These are phyloP conservation scores for Xylariales sp. DNA, from an alignment of 2,329 filamentous ascomycete genomes.

Conservation along the genomic window DNA sequence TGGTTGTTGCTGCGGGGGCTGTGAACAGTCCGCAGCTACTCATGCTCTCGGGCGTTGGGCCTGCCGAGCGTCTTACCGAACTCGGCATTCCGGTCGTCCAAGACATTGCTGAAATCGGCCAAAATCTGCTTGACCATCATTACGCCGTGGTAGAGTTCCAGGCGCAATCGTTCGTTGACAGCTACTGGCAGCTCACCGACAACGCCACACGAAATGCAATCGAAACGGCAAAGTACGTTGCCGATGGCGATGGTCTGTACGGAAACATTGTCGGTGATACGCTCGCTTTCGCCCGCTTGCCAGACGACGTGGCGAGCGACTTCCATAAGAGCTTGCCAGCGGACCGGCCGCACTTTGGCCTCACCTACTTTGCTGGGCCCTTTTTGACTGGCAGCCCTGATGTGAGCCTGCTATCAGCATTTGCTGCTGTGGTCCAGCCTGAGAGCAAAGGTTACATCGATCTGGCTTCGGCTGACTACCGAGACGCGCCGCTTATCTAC, in stretches of 20 bases:
- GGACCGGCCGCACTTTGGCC: not conserved
- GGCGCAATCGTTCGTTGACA: not conserved
- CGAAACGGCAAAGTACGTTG: not conserved
- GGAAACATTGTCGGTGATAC: not conserved
- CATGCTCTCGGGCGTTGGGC: constrained; percentile 27
- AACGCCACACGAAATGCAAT: not conserved
- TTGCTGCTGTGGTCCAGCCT: not conserved
- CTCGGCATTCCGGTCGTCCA: constrained; percentile 21
- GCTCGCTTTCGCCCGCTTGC: not conserved
- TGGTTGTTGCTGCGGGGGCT: constrained; percentile 23
- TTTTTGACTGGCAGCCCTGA: not conserved
- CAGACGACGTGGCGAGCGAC: not conserved
- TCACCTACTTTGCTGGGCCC: not conserved
- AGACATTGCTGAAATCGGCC: constrained; percentile 26
- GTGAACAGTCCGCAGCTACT: constrained; percentile 25
- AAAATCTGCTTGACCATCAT: constrained; percentile 19
- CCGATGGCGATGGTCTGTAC: not conserved
- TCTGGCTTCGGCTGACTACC: not conserved
- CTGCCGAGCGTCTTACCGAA: constrained; percentile 13
- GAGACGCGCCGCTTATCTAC: not conserved
- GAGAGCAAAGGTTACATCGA: not conserved
- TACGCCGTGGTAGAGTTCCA: constrained; percentile 1
- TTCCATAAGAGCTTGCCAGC: not conserved
- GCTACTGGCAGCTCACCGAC: not conserved
- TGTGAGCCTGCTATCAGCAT: not conserved